Evolutionary conservation across 257 asterid genomes (phyloP).

Genomic region (Gentiana macrophylla): DNA sequence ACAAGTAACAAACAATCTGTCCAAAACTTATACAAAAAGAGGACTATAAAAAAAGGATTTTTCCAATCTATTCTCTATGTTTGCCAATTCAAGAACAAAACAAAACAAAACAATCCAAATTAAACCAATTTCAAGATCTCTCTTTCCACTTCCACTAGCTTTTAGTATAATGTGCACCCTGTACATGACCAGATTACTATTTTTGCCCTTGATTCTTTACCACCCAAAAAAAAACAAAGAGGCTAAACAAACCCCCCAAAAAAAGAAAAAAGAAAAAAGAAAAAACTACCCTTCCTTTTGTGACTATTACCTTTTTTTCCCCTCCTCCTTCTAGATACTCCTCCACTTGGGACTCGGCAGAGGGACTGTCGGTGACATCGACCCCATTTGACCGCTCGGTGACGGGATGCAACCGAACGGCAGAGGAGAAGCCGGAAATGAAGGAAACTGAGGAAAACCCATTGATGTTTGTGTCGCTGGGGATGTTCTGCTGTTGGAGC

Average conservation of each 20-base stretch:
- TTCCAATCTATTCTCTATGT: constrained; percentile 11
- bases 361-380: constrained; percentile 69
- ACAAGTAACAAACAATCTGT: too few relatives aligned
- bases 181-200: constrained; percentile 37
- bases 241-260: too few relatives aligned
- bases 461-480: constrained; percentile 16
- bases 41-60: constrained; percentile 11
- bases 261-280: constrained; percentile 11
- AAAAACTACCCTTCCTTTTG: constrained; percentile 6
- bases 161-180: constrained; percentile 37
- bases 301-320: constrained; percentile 17
- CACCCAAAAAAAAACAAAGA: constrained; percentile 11
- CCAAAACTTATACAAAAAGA: constrained; percentile 1
- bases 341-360: constrained; percentile 66
- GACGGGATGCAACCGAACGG: constrained; percentile 50
- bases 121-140: constrained; percentile 14
- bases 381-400: constrained; percentile 56
- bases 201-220: constrained; percentile 11
- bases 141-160: constrained; percentile 13
- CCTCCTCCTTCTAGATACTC: constrained; percentile 15
- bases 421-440: constrained; percentile 32
- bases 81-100: constrained; percentile 39
- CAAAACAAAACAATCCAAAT: constrained; percentile 16
- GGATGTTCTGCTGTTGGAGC: constrained; percentile 22
- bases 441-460: constrained; percentile 22